Conservation (phyloP, 805 yeast species). For the Metschnikowia matae region DNA sequence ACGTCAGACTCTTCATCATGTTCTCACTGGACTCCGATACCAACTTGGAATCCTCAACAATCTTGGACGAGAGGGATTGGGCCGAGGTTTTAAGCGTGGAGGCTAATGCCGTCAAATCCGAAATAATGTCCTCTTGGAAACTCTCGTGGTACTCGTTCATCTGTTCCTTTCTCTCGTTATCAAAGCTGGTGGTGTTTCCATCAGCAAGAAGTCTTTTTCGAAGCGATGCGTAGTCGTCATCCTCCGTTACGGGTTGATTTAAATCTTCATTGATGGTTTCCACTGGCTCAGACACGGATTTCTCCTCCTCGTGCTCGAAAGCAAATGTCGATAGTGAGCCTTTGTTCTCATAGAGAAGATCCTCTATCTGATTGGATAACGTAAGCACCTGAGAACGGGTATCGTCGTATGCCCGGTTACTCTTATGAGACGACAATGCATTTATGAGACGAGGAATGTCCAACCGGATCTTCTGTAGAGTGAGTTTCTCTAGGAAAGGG, state of each 20-base stretch:
- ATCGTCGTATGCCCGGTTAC: conserved; percentile 5
- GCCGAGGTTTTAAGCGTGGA: conserved; percentile 47
- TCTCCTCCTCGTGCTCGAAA: neutral
- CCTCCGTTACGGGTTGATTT: neutral
- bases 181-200: conserved; percentile 12
- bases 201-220: conserved; percentile 15
- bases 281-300: neutral
- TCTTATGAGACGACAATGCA: conserved; percentile 8
- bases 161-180: conserved; percentile 14
- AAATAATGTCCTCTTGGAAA: conserved; percentile 46
- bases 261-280: neutral
- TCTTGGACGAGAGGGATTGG: conserved; percentile 32
- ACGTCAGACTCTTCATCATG: conserved; percentile 22
- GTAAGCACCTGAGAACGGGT: conserved; percentile 5
- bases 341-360: conserved; percentile 4
- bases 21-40: conserved; percentile 33
- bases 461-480: conserved; percentile 11
- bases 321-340: neutral
- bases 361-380: conserved; percentile 10
- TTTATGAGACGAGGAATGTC: conserved; percentile 18
- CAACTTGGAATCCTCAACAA: conserved; percentile 32
- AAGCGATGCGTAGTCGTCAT: conserved; percentile 15
- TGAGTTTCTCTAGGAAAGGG: conserved; percentile 12
- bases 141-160: conserved; percentile 39
- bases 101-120: conserved; percentile 48